phyloP scores from a whole-genome alignment of 2,329 filamentous ascomycete species.

The Xylariaceae sp. region DNA sequence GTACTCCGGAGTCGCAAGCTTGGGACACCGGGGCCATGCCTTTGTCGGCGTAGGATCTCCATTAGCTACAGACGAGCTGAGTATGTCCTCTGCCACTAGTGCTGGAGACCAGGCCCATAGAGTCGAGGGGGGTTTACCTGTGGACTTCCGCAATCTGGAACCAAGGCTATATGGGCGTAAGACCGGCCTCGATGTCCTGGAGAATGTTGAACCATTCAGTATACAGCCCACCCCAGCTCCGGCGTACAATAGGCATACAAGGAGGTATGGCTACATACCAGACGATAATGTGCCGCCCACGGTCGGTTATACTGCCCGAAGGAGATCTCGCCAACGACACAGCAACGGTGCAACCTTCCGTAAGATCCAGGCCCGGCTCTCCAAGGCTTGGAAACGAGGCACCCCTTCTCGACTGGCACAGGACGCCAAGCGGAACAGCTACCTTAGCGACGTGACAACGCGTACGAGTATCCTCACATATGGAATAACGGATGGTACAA shows the following conservation, averaged over 20 bases:
- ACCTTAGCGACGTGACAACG: slow-evolving; percentile 24
- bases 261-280: slow-evolving; percentile 22
- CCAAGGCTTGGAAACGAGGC: slow-evolving; percentile 25
- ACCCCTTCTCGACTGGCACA: slow-evolving; percentile 13
- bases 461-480: slow-evolving; percentile 29
- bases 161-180: slow-evolving; percentile 11
- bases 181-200: slow-evolving; percentile 20
- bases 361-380: slow-evolving; percentile 22
- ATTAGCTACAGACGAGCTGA: slow-evolving; percentile 23
- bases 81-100: slow-evolving; percentile 28
- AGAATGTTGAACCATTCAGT: slow-evolving; percentile 24
- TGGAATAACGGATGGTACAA: slow-evolving; percentile 21
- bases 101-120: slow-evolving; percentile 22
- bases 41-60: slow-evolving; percentile 16
- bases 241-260: slow-evolving; percentile 22
- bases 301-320: slow-evolving; percentile 15
- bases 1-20: slow-evolving; percentile 13
- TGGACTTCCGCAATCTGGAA: slow-evolving; percentile 9
- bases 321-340: slow-evolving; percentile 16
- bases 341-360: slow-evolving; percentile 14
- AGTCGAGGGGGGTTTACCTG: slow-evolving; percentile 16
- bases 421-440: slow-evolving; percentile 23
- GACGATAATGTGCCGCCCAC: slow-evolving; percentile 20
- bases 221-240: slow-evolving; percentile 30
- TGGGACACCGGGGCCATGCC: slow-evolving; percentile 9